Conservation (phyloP, 2,329 filamentous ascomycete species). For the Nemania diffusa region DNA sequence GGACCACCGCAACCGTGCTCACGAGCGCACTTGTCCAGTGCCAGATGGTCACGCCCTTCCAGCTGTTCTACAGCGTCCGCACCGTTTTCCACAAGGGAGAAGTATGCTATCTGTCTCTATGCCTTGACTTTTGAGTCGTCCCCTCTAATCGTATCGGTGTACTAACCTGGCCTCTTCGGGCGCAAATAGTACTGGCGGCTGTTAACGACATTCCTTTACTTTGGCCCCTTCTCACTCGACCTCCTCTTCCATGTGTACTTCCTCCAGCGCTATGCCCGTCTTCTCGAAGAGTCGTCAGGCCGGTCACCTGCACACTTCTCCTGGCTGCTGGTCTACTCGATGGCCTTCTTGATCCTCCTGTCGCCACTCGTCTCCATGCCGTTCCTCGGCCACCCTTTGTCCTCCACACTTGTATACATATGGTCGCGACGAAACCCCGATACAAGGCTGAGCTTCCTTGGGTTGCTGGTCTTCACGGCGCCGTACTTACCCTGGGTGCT, state of each 20-base stretch:
- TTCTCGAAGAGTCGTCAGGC: slow-evolving; percentile 94
- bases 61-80: slow-evolving; percentile 96
- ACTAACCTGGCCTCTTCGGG: slow-evolving; percentile 31
- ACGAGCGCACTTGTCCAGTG: slow-evolving; percentile 93
- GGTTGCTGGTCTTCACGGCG: slow-evolving; percentile 88
- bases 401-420: slow-evolving; percentile 94
- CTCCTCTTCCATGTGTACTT: slow-evolving; percentile 99
- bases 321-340: slow-evolving; percentile 91
- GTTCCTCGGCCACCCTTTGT: slow-evolving; percentile 93
- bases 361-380: slow-evolving; percentile 91
- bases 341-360: slow-evolving; percentile 78
- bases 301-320: slow-evolving; percentile 92
- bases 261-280: slow-evolving; percentile 92
- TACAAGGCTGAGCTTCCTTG: slow-evolving; percentile 87
- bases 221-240: slow-evolving; percentile 92
- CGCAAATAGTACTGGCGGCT: slow-evolving; percentile 87
- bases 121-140: neutral
- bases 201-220: slow-evolving; percentile 97
- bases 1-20: slow-evolving; percentile 91
- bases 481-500: slow-evolving; percentile 97
- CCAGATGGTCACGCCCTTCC: slow-evolving; percentile 89
- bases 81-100: slow-evolving; percentile 92
- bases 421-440: slow-evolving; percentile 97
- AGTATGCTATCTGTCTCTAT: slow-evolving; percentile 63
- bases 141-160: neutral